Evolutionary conservation across 2,329 filamentous ascomycete genomes (phyloP), one percentile per base, ranked within the genome.

Genomic region (Apiospora koreana): DNA sequence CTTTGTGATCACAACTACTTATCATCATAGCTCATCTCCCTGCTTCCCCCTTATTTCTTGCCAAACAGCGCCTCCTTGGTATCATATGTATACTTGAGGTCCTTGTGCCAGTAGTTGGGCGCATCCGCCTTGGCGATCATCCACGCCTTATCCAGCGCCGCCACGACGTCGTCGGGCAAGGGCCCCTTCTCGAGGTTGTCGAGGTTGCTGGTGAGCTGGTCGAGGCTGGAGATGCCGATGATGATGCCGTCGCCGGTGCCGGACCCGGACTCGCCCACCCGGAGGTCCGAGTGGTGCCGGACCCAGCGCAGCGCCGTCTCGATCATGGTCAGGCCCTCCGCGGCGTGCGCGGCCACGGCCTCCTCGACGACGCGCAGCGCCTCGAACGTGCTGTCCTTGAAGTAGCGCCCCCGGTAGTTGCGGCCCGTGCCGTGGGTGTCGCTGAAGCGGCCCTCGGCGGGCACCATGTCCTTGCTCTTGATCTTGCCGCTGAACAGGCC

Each of bases 401-500:
- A 94, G 83, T 95, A 95, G 2, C 92, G 86, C 21, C 85, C 80
- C 64, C 92, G 89, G 80, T 94, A 94, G 74, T 84, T 83, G 35
- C 74, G 71, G 7, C 91, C 92, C 48, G 79, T 80, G 28, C 68
- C 69, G 46, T 81, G 79, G 16, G 79, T 80, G 74, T 92, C 85
- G 73, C 89, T 92, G 83, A 92, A 97, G 45, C 93, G 88, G 16
- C 94, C 93, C 70, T 91, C 88, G 0, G 83, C 80, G 0, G 92
- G 93, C 28, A 85, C 80, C 50, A 85, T 79, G 74, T 94, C 91
- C 66, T 83, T 82, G 68, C 88, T 87, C 82, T 92, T 93, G 84
- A 93, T 90, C 82, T 94, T 95, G 73, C 93, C 94, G 12, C 89
- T 92, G 80, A 97, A 92, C 16, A 97, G 83, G 1, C 94, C 94